Evolutionary conservation across 208 protist genomes (phyloP).

Genomic region (Leptomonas pyrrhocoris): DNA sequence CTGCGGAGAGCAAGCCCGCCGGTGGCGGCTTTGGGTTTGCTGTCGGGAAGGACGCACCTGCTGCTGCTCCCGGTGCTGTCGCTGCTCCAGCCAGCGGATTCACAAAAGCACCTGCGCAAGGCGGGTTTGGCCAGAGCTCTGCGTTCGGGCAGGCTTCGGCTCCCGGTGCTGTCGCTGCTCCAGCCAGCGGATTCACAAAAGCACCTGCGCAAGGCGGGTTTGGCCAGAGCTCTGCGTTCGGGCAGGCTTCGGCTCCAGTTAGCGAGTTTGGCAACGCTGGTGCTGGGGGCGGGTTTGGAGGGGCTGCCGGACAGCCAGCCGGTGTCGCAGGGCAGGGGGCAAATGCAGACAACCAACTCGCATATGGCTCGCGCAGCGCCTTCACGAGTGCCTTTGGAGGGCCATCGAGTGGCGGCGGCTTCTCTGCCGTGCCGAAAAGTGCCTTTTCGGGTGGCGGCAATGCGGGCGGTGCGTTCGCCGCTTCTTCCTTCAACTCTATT

Average conservation of each 20-base stretch:
- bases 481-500: constrained; percentile 32
- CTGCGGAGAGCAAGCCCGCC: constrained; percentile 13
- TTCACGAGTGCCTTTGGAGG: constrained; percentile 35
- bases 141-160: constrained; percentile 5
- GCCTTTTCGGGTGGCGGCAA: constrained; percentile 31
- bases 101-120: background rate
- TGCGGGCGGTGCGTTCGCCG: constrained; percentile 25
- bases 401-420: constrained; percentile 11
- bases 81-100: background rate
- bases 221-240: constrained; percentile 3
- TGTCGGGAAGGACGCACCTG: constrained; percentile 2
- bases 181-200: background rate
- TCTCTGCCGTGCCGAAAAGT: constrained; percentile 28
- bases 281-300: background rate
- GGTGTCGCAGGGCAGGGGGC: background rate
- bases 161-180: background rate
- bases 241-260: background rate
- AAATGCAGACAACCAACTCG: background rate
- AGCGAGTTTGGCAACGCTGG: constrained; percentile 27
- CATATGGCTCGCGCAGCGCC: constrained; percentile 8
- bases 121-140: background rate
- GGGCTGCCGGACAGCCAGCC: background rate
- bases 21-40: constrained; percentile 5
- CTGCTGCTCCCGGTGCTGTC: background rate
- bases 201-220: background rate